Percentiles rank a stretch among this genome's conserved stretches.
These are phyloP conservation scores for Microbotryum saponariae DNA, from an alignment of 1,284 basidiomycete genomes.

Conservation along the genomic window DNA sequence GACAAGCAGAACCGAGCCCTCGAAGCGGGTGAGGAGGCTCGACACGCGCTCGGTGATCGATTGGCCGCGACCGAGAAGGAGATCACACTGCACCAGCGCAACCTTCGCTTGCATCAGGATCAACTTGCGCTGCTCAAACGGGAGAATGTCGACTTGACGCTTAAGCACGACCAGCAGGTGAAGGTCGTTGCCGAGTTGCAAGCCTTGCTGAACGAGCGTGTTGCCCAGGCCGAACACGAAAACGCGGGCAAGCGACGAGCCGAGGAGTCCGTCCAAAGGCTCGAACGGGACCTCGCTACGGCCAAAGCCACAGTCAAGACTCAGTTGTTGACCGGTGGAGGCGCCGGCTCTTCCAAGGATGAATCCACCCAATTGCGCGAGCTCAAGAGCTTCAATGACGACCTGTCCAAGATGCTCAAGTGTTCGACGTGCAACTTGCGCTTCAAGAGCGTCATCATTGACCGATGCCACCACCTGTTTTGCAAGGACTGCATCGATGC, in stretches of 20 bases:
- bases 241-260: conserved; percentile 35
- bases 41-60: conserved; percentile 54
- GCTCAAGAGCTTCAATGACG: conserved; percentile 42
- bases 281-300: conserved; percentile 41
- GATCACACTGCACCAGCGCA: conserved; percentile 45
- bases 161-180: conserved; percentile 15
- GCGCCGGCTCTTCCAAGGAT: conserved; percentile 12
- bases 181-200: conserved; percentile 25
- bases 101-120: conserved; percentile 41
- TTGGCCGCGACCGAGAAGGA: conserved; percentile 51
- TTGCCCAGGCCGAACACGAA: conserved; percentile 40
- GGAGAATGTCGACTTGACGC: conserved; percentile 19
- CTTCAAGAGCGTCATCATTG: conserved; percentile 78
- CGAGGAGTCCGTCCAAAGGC: conserved; percentile 39
- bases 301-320: conserved; percentile 45
- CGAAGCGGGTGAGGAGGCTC: conserved; percentile 60
- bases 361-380: conserved; percentile 34
- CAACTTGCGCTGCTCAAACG: conserved; percentile 44
- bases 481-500: conserved; percentile 80
- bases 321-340: conserved; percentile 4
- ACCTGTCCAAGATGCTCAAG: conserved; percentile 70
- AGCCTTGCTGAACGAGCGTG: conserved; percentile 41
- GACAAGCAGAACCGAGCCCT: conserved; percentile 74
- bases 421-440: conserved; percentile 84
- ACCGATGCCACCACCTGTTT: conserved; percentile 62